Evolutionary conservation across 179 eudicot genomes (phyloP).

Genomic region (Pouteria campechiana): DNA sequence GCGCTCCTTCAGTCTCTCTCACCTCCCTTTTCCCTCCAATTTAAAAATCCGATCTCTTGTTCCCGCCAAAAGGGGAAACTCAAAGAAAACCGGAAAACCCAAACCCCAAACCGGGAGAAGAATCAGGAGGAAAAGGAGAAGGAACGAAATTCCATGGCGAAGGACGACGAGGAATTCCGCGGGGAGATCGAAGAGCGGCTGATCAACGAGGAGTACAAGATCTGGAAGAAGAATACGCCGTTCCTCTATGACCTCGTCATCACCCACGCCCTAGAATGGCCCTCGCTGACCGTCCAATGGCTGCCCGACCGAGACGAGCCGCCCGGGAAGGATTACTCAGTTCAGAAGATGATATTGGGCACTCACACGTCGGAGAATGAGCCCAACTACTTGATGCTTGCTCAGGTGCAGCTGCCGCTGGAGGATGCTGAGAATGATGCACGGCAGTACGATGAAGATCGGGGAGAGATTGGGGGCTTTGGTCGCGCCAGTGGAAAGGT

Average conservation of each 20-base stretch:
- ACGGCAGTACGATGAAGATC: constrained; percentile 56
- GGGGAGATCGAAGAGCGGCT: constrained; percentile 68
- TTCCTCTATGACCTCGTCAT: constrained; percentile 75
- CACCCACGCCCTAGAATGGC: constrained; percentile 91
- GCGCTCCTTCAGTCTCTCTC: too few species aligned
- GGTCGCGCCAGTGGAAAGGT: constrained; percentile 74
- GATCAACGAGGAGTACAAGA: constrained; percentile 84
- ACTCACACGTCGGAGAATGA: constrained; percentile 77
- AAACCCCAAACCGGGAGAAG: too few species aligned
- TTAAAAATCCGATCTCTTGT: too few species aligned
- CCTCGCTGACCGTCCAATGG: constrained; percentile 95
- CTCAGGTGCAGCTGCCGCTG: constrained; percentile 84
- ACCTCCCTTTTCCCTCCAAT: too few species aligned
- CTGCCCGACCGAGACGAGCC: constrained; percentile 75
- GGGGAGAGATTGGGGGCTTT: constrained; percentile 59
- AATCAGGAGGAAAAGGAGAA: too few species aligned
- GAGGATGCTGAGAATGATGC: constrained; percentile 75
- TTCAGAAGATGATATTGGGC: constrained; percentile 86
- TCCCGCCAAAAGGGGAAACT: too few species aligned
- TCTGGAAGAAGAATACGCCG: constrained; percentile 90
- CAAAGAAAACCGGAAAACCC: too few species aligned
- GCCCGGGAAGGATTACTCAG: constrained; percentile 73
- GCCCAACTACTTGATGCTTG: constrained; percentile 75
- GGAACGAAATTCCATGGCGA: too few species aligned
- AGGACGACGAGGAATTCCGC: constrained; percentile 69